phyloP scores from a whole-genome alignment of 202 grass and related monocot species.

The Saccharum hybrid region DNA sequence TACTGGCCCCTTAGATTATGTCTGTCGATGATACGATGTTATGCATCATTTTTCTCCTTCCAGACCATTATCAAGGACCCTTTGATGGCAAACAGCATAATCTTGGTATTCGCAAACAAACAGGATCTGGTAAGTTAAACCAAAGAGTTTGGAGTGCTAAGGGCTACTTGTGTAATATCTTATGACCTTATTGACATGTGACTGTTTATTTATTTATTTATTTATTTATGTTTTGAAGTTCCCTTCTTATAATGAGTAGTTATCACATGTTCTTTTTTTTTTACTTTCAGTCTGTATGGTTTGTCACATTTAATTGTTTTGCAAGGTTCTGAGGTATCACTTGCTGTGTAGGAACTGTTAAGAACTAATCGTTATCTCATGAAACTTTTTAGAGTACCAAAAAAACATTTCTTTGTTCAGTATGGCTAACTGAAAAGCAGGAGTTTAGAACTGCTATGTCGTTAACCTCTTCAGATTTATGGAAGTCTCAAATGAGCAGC shows the following conservation, averaged over 20 bases:
- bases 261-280: background rate
- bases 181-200: background rate
- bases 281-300: background rate
- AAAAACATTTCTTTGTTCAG: background rate
- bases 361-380: background rate
- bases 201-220: conserved; percentile 2
- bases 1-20: background rate
- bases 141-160: conserved; percentile 6
- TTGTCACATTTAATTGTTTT: background rate
- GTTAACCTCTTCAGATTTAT: background rate
- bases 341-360: background rate
- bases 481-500: background rate
- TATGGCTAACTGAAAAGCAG: background rate
- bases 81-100: conserved; percentile 92
- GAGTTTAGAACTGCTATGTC: background rate
- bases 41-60: conserved; percentile 30
- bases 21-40: background rate
- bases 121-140: conserved; percentile 88
- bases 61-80: conserved; percentile 93
- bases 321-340: background rate
- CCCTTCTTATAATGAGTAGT: background rate
- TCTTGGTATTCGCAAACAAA: conserved; percentile 95
- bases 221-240: conserved; percentile 1
- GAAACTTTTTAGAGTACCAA: background rate
- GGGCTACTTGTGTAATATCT: background rate